Base-by-base conservation (phyloP, 805 yeast genomes). In the Candida ovalis region DNA sequence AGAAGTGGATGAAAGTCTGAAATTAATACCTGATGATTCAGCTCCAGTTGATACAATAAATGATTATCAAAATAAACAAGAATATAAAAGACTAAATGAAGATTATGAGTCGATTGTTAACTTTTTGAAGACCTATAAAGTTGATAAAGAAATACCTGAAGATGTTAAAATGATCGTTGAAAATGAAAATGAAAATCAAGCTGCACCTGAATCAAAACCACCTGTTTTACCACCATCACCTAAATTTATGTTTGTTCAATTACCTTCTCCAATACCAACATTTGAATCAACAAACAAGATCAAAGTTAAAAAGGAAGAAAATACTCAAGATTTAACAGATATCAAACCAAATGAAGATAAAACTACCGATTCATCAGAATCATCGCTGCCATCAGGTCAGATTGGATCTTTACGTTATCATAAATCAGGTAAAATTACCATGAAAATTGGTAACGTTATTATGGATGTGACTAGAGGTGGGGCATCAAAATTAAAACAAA, bases 401-500 rank as follows among this genome's bases (percentile, higher is more conserved):
- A 74, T 89, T 35, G 97, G 97, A 5, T 73, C 77, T 9, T 60
- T 92, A 30, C 78, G 92, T 47, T 73, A 84, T 41, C 97, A 91
- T 64, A 79, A 83, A 59, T 88, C 96, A 1, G 98, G 98, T 3
- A 87, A 79, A 61, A 64, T 89, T 19, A 75, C 95, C 3, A 76
- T 91, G 64, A 77, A 80, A 50, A 69, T 92, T 35, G 96, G 96
- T 13, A 78, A 81, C 44, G 77, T 80, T 7, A 73, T 78, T 3
- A 76, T 83, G 75, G 88, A 85, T 48, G 81, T 90, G 21, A 72
- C 82, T 4, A 76, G 78, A 58, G 97, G 97, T 15, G 81, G 88
- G 3, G 76, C 82, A 12, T 65, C 86, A 6, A 73, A 78, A 4
- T 83, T 89, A 52, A 67, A 86, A 24, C 97, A 92, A 63, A 92